Base-by-base conservation (phyloP, 164 flowering plant species). In the Kalanchoe fedtschenkoi region DNA sequence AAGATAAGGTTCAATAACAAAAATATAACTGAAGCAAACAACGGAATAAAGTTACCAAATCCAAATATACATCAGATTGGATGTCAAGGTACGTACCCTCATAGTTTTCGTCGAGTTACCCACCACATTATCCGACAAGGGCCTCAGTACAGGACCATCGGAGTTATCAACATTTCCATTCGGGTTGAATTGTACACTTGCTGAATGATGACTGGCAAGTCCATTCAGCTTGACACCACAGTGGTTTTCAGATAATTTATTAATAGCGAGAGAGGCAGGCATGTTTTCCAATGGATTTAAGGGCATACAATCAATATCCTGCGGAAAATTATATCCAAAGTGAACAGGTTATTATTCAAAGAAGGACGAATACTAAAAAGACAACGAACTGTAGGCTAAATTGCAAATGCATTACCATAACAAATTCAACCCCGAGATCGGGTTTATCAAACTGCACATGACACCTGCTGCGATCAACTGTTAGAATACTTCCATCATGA, bases 401-500 rank as follows among this genome's bases (percentile, higher is more conserved):
- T 28, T 14, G 17, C 33, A 56, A 65, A 58, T 6, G 17, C 35
- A 58, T 65, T 88, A 93, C 99, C 96, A 72, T 72, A 61, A 93
- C 91, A 73, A 88, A 78, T 70, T 88, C 95, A 74, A 84, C 96
- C 28, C 96, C 99, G 32, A 90, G 67, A 21, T 88, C 89, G 64
- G 82, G 88, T 66, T 79, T 62, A 65, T 88, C 95, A 81, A 93
- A 93, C 78, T 88, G 95, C 74, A 93, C 70, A 66, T 89, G 80
- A 74, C 91, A 93, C 68, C 75, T 83, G 65, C 76, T 77, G 67
- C 76, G 82, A 66, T 90, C 95, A 66, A 88, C 89, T 60, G 92
- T 87, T 53, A 93, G 77, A 19, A 93, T 83, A 67, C 80, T 84
- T 35, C 97, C 99, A 74, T 93, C 87, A 77, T 87, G 85, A 70